Percentiles rank a stretch among this genome's conserved stretches.
Evolutionary conservation across 768 basidiomycete genomes (phyloP).

Genomic region (Suillus americanus): DNA sequence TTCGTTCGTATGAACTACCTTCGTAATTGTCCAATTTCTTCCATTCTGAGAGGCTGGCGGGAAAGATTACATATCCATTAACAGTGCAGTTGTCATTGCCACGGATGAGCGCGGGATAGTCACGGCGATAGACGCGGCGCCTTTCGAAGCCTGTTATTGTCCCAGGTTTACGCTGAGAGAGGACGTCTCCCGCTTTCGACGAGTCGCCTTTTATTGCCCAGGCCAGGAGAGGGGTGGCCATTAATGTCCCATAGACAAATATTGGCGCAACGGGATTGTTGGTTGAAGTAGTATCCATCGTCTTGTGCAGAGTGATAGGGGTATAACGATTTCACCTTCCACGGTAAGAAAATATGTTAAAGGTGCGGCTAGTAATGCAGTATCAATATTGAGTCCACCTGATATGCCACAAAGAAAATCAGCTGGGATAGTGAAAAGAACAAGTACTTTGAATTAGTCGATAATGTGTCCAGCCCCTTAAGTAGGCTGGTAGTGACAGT

Average conservation of each 20-base stretch:
- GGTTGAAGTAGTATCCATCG: background rate
- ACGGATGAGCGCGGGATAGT: background rate
- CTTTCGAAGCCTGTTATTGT: background rate
- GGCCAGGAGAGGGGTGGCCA: background rate
- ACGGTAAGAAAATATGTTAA: background rate
- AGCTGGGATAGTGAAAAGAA: background rate
- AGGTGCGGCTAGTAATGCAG: background rate
- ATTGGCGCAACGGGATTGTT: background rate
- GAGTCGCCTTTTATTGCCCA: slow-evolving; percentile 1
- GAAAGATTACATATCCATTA: background rate
- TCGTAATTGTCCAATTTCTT: background rate
- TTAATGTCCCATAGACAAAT: background rate
- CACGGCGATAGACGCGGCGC: background rate
- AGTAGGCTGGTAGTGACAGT: background rate
- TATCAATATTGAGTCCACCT: background rate
- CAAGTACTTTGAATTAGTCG: background rate
- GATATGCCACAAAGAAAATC: background rate
- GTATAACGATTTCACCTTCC: background rate
- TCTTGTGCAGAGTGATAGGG: background rate
- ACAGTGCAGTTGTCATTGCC: background rate
- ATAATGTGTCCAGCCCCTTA: background rate
- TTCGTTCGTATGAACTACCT: background rate
- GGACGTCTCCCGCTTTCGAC: background rate
- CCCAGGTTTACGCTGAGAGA: background rate
- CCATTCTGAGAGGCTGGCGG: background rate